Percentiles rank a stretch among this genome's conserved stretches.
Conservation (phyloP, 2,329 filamentous ascomycete species). For the Epichloe sp. region DNA sequence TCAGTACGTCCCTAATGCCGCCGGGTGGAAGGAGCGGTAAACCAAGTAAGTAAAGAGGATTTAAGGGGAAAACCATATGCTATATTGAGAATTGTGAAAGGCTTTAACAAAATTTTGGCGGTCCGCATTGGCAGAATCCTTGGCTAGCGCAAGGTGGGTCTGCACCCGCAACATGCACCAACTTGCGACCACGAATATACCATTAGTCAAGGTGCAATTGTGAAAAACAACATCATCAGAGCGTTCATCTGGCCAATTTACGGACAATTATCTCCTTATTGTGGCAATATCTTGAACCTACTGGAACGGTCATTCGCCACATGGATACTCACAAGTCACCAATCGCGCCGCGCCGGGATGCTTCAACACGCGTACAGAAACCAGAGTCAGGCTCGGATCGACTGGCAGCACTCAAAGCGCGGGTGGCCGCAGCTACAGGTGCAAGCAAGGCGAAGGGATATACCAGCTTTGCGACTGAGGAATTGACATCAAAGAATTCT, state of each 20-base stretch:
- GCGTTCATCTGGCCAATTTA: too few relatives aligned
- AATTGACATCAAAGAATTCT: slow-evolving; percentile 35
- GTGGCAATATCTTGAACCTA: too few relatives aligned
- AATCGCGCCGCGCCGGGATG: slow-evolving; percentile 44
- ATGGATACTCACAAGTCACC: slow-evolving; percentile 39
- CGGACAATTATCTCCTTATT: not conserved
- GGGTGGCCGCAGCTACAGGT: slow-evolving; percentile 63
- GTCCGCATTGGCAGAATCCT: slow-evolving; percentile 29
- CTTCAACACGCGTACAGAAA: slow-evolving; percentile 40
- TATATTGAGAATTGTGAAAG: too few relatives aligned
- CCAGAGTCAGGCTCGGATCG: slow-evolving; percentile 47
- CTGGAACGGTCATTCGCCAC: not conserved
- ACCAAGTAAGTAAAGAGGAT: too few relatives aligned
- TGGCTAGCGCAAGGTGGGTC: not conserved
- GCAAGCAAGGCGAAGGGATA: slow-evolving; percentile 49
- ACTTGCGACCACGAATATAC: not conserved
- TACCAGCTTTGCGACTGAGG: slow-evolving; percentile 59
- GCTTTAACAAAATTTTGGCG: slow-evolving; percentile 13
- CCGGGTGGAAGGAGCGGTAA: too few relatives aligned
- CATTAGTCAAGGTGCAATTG: too few relatives aligned
- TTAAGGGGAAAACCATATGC: too few relatives aligned
- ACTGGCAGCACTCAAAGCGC: slow-evolving; percentile 65
- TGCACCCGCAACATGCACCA: not conserved
- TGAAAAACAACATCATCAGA: too few relatives aligned
- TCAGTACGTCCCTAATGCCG: too few relatives aligned